These are phyloP conservation scores for Articulospora tetracladia DNA, from an alignment of 495 filamentous ascomycete genomes.

Conservation along the genomic window DNA sequence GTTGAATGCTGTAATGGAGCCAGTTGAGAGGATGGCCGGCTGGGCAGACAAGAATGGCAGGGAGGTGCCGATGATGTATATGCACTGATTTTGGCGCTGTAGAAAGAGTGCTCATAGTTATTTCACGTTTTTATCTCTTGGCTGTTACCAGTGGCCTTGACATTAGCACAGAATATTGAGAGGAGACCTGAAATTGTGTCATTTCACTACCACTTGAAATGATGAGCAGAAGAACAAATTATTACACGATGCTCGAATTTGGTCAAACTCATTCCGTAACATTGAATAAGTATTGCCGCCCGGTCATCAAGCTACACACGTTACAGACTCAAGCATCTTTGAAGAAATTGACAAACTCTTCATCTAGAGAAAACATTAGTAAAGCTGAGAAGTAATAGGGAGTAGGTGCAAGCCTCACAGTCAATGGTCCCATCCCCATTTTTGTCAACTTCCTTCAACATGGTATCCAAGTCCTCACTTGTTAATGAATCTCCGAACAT, in stretches of 20 bases:
- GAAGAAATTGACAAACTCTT: constrained; percentile 17
- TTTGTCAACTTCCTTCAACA: constrained; percentile 43
- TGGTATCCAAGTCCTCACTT: constrained; percentile 43
- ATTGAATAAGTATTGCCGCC: too few species aligned
- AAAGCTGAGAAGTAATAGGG: not conserved
- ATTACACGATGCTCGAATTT: too few species aligned
- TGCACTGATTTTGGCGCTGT: not conserved
- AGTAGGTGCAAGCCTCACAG: constrained; percentile 28
- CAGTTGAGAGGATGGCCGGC: not conserved
- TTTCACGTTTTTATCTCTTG: too few species aligned
- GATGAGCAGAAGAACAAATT: too few species aligned
- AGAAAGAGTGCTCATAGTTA: too few species aligned
- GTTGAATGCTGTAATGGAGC: not conserved
- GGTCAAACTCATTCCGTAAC: too few species aligned
- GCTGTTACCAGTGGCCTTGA: too few species aligned
- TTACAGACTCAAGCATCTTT: not conserved
- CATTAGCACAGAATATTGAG: too few species aligned
- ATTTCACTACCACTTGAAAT: too few species aligned
- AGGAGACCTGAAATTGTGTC: too few species aligned
- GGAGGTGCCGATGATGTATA: not conserved
- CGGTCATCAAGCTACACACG: not conserved
- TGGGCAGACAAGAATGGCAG: not conserved
- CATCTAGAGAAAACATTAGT: constrained; percentile 1
- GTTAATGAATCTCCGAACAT: constrained; percentile 44
- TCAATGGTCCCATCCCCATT: constrained; percentile 46